A percentile compares a stretch with the other conserved stretches of the same genome.
Conservation (phyloP, 108 stramenopile genomes). For the Cylindrotheca fusiformis region DNA sequence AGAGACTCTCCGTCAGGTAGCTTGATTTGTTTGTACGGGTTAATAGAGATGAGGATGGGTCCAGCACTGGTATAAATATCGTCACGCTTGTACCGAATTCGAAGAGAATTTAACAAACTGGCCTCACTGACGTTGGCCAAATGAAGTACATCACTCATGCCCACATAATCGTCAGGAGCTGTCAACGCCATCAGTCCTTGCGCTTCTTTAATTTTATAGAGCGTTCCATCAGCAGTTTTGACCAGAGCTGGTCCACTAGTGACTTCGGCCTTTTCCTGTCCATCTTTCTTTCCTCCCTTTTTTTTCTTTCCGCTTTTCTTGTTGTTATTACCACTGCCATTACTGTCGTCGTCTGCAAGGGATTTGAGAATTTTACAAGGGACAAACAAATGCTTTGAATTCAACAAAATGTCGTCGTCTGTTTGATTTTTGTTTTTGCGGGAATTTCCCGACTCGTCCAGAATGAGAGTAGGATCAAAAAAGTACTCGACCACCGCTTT, state of each 20-base stretch:
- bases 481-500: slow-evolving; percentile 84
- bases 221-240: slow-evolving; percentile 79
- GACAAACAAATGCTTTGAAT: slow-evolving; percentile 68
- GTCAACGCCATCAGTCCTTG: slow-evolving; percentile 53
- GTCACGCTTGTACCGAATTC: slow-evolving; percentile 80
- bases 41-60: slow-evolving; percentile 92
- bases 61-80: slow-evolving; percentile 96
- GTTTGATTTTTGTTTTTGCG: slow-evolving; percentile 16
- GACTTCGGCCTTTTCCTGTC: neutral
- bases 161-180: slow-evolving; percentile 69
- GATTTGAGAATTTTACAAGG: slow-evolving; percentile 82
- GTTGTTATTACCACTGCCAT: slow-evolving; percentile 10
- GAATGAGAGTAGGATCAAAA: slow-evolving; percentile 70
- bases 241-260: slow-evolving; percentile 62
- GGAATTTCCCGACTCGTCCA: slow-evolving; percentile 35
- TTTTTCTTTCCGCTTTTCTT: slow-evolving; percentile 8
- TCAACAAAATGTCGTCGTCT: slow-evolving; percentile 35
- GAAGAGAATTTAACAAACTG: slow-evolving; percentile 81
- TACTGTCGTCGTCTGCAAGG: slow-evolving; percentile 34
- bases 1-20: slow-evolving; percentile 48
- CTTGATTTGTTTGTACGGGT: slow-evolving; percentile 88
- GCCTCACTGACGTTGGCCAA: slow-evolving; percentile 83
- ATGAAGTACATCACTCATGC: slow-evolving; percentile 78
- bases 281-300: neutral
- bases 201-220: slow-evolving; percentile 73